These are phyloP conservation scores for Ogataea dorogensis DNA, from an alignment of 805 yeast genomes.

Conservation along the genomic window DNA sequence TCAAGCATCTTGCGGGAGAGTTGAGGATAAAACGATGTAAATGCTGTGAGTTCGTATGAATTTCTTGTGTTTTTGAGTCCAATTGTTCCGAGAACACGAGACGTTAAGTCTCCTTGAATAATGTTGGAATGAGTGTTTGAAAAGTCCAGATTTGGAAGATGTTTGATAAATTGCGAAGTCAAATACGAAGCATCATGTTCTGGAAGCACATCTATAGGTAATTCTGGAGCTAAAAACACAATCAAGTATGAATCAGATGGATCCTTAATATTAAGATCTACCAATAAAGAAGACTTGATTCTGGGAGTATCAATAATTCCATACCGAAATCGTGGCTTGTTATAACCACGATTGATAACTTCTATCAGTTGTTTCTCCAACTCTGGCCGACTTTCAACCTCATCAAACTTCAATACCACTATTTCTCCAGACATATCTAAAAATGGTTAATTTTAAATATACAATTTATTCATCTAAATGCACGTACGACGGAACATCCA, in stretches of 20 bases:
- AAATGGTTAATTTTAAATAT: constrained; percentile 1
- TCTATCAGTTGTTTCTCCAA: constrained; percentile 25
- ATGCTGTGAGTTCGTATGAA: constrained; percentile 47
- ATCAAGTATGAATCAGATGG: constrained; percentile 26
- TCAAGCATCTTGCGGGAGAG: constrained; percentile 28
- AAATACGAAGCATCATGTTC: constrained; percentile 23
- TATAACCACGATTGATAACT: constrained; percentile 51
- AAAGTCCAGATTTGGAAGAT: constrained; percentile 15
- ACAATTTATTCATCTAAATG: constrained; percentile 16
- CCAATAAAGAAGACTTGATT: constrained; percentile 32
- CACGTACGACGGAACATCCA: constrained; percentile 64
- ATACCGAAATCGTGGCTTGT: constrained; percentile 45
- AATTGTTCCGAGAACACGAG: constrained; percentile 38
- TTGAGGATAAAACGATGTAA: constrained; percentile 49
- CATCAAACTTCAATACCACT: constrained; percentile 1
- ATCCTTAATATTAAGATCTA: constrained; percentile 26
- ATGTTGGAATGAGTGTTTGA: neutral
- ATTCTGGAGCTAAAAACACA: constrained; percentile 28
- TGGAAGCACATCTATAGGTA: constrained; percentile 1
- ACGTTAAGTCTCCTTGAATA: constrained; percentile 19
- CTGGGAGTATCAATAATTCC: constrained; percentile 42
- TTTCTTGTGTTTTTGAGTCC: constrained; percentile 32
- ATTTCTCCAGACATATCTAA: constrained; percentile 6
- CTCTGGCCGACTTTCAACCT: constrained; percentile 2
- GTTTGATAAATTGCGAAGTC: constrained; percentile 15